phyloP scores from a whole-genome alignment of 78 protist genomes.

The Polysphondylium violaceum region DNA sequence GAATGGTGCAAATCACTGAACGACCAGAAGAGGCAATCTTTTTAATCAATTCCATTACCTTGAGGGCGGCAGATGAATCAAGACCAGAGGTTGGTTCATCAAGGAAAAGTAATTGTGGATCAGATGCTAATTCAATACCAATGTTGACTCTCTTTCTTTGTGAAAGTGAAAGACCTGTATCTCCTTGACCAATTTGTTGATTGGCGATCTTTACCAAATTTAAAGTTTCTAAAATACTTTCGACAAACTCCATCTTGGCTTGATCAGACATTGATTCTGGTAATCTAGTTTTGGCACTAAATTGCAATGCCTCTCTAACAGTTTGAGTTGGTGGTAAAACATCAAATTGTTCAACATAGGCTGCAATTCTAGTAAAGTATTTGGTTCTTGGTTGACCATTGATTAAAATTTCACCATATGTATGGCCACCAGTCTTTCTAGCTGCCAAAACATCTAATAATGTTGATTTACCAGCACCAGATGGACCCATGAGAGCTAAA shows the following conservation, averaged over 20 bases:
- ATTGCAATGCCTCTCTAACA: conserved; percentile 42
- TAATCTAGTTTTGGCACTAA: conserved; percentile 49
- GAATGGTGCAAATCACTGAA: conserved; percentile 85
- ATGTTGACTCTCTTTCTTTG: conserved; percentile 84
- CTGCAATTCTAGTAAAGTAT: conserved; percentile 40
- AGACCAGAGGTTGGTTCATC: conserved; percentile 86
- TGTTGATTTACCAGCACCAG: conserved; percentile 90
- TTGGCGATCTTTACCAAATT: conserved; percentile 60
- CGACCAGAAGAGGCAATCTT: conserved; percentile 66
- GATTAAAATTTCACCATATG: conserved; percentile 51
- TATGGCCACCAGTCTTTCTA: conserved; percentile 77
- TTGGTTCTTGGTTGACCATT: conserved; percentile 43
- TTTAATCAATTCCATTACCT: conserved; percentile 69
- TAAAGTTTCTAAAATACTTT: conserved; percentile 37
- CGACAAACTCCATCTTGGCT: conserved; percentile 36
- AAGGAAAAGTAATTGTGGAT: conserved; percentile 75
- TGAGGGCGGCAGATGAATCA: conserved; percentile 64
- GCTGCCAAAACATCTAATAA: conserved; percentile 82
- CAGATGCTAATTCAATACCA: conserved; percentile 85
- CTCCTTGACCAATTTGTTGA: conserved; percentile 28
- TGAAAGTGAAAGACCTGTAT: conserved; percentile 69
- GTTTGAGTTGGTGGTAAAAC: conserved; percentile 35
- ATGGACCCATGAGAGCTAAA: conserved; percentile 86
- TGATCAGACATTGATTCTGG: background rate
- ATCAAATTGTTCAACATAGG: conserved; percentile 77